Base-by-base conservation (phyloP, 768 basidiomycete species). In the Mycena rosella region DNA sequence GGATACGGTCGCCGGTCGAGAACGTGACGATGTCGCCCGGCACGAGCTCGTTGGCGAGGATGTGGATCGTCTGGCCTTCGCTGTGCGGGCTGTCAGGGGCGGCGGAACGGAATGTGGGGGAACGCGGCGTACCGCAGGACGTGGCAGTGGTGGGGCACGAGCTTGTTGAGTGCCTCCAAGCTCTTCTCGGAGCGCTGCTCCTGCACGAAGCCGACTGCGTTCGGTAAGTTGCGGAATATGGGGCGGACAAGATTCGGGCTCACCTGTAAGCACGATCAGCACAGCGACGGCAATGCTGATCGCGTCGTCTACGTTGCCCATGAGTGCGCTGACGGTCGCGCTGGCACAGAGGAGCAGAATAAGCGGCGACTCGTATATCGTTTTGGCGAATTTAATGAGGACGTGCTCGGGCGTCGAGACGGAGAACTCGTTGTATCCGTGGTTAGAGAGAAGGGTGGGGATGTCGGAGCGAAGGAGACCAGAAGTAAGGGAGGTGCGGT, bases 221-320 rank as follows among this genome's bases (percentile, higher is more conserved):
- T 44, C 7, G 40, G 38, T 60, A 60, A 20, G 44, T 26, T 86
- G 69, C 60, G 57, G 53, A 55, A 36, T 14, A 26, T n/a, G 38
- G 32, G 63, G 5, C 49, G 36, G 27, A 15, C 54, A 17, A 15
- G 20, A 29, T 47, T 4, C 36, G 49, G n/a, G 71, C 86, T 77
- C 72, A 96, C 96, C 96, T 40, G 96, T 96, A 8, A 99, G 81
- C 26, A 99, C 96, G 63, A 98, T 98, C 30, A 94, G 80, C 20
- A 99, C 93, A 29, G 96, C 96, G 13, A 97, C 85, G 2, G 92
- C 91, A 68, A 99, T 98, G 75, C 95, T 96, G 71, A 96, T 80
- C 7, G 97, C 96, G 74, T 99, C 96, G 76, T 99, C 96, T 38
- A 93, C 80, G 74, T 98, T 97, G n/a, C 97, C 97, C 90, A 98